Evolutionary conservation across 2,329 filamentous ascomycete genomes (phyloP), one percentile per base, ranked within the genome.

Genomic region (Penicillium sp.): DNA sequence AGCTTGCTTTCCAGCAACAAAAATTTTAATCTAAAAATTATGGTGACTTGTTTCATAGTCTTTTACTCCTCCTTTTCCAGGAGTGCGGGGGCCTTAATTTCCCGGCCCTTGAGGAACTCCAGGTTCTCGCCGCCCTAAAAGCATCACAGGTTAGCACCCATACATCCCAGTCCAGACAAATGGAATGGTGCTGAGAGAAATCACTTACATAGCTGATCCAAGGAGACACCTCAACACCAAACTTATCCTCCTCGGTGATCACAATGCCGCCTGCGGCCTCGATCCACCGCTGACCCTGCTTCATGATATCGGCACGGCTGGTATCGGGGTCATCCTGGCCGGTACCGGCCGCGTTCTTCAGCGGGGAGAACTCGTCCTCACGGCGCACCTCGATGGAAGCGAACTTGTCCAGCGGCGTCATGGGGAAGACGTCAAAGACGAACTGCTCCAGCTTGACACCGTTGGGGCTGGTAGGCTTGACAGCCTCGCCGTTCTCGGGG

Each of bases 371-470:
- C 81, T 99, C 95, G 70, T 99, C 95, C 82, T 97, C 93, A 64
- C 95, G 92, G 79, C 89, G 92, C 56, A 99, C 95, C 81, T 99
- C 95, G 82, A 98, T 90, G 79, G 89, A 96, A 26, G 93, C 95
- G 75, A 99, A 99, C 81, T 96, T 93, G 68, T 89, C 85, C 66
- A 99, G 87, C 19, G 89, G 82, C 56, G 96, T 84, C 83, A 94
- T 86, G 64, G 94, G 93, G 85, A 99, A 99, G 75, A 96, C 95
- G 76, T 99, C 95, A 76, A 99, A 99, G 64, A 99, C 93, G 73
- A 98, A 99, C 80, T 98, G 95, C 85, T 99, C 95, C 42, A 99
- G 87, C 85, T 99, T 99, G 86, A 99, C 93, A 69, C 95, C 95
- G 75, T 99, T 99, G 67, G 95, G 92, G 82, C 93, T 95, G 78